phyloP scores from a whole-genome alignment of 2,329 filamentous ascomycete species.

The Aureobasidium pullulans region DNA sequence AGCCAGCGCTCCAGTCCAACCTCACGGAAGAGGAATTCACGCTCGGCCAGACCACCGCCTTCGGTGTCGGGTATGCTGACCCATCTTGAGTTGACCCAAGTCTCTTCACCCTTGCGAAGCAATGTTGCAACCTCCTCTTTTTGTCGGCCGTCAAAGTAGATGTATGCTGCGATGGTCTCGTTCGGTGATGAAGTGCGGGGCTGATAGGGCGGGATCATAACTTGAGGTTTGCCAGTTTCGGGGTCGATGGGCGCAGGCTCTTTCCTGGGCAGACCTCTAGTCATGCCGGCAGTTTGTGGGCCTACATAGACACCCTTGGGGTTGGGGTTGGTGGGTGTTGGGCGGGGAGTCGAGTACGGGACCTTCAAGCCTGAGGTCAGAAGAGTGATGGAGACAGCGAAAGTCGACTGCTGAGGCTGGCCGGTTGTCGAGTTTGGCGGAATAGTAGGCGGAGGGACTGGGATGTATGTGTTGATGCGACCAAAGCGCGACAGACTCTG shows the following conservation, averaged over 20 bases:
- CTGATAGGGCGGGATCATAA: constrained; percentile 73
- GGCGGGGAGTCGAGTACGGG: constrained; percentile 83
- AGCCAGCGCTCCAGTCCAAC: constrained; percentile 94
- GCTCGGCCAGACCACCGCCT: constrained; percentile 87
- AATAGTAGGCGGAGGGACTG: constrained; percentile 81
- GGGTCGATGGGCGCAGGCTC: constrained; percentile 34
- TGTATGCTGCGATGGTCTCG: constrained; percentile 96
- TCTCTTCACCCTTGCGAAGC: constrained; percentile 86
- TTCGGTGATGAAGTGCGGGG: constrained; percentile 88
- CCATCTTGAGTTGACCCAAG: constrained; percentile 98
- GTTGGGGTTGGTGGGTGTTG: constrained; percentile 66
- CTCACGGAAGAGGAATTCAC: constrained; percentile 94
- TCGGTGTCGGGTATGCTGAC: constrained; percentile 87
- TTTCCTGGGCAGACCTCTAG: constrained; percentile 49
- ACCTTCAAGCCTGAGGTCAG: constrained; percentile 82
- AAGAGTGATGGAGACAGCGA: constrained; percentile 95
- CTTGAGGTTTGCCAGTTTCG: constrained; percentile 39
- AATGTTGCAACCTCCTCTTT: constrained; percentile 98
- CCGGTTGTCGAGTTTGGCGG: constrained; percentile 55
- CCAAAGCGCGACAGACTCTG: constrained; percentile 87
- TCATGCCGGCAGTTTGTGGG: constrained; percentile 5
- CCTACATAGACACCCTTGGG: constrained; percentile 79
- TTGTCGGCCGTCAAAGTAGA: constrained; percentile 91
- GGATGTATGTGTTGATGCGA: constrained; percentile 94
- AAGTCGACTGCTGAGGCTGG: constrained; percentile 87